Percentiles rank a stretch among this genome's conserved stretches.
phyloP scores from a whole-genome alignment of 1,284 basidiomycete genomes.

The Cryptococcus deneoformans region DNA sequence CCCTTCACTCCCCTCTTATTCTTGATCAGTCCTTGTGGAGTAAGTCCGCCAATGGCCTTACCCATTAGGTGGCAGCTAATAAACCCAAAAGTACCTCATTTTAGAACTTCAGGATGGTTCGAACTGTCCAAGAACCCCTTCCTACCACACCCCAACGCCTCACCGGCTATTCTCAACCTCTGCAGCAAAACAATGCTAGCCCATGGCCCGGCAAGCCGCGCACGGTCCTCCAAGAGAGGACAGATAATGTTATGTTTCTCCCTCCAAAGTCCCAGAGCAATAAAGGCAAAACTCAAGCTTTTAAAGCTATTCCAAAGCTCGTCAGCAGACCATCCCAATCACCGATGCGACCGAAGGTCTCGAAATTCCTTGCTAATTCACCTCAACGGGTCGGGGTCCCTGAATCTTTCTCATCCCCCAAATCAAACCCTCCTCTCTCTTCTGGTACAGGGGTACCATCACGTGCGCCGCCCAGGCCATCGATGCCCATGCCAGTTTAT shows the following conservation, averaged over 20 bases:
- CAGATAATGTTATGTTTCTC: slow-evolving; percentile 12
- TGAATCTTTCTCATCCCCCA: slow-evolving; percentile 8
- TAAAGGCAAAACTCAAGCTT: not conserved
- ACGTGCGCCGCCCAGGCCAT: slow-evolving; percentile 10
- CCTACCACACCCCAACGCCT: slow-evolving; percentile 13
- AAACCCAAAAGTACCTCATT: too few relatives aligned
- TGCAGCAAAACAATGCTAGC: not conserved
- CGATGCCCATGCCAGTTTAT: slow-evolving; percentile 5
- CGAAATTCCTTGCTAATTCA: slow-evolving; percentile 13
- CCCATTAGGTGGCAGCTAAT: too few relatives aligned
- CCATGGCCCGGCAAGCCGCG: slow-evolving; percentile 2
- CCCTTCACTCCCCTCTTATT: too few relatives aligned
- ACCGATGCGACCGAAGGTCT: slow-evolving; percentile 1
- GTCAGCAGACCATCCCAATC: not conserved
- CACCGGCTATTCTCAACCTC: slow-evolving; percentile 3
- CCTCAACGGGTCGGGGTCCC: slow-evolving; percentile 5
- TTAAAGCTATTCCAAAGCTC: not conserved
- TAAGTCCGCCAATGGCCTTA: too few relatives aligned
- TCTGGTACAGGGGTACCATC: not conserved
- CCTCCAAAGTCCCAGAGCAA: not conserved
- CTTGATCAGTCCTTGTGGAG: too few relatives aligned
- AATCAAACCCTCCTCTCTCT: slow-evolving; percentile 7
- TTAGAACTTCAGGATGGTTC: slow-evolving; percentile 11
- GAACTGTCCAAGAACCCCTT: slow-evolving; percentile 15
- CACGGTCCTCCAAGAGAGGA: slow-evolving; percentile 15